phyloP scores from a whole-genome alignment of 208 protist species.

The Crithidia acanthocephali region DNA sequence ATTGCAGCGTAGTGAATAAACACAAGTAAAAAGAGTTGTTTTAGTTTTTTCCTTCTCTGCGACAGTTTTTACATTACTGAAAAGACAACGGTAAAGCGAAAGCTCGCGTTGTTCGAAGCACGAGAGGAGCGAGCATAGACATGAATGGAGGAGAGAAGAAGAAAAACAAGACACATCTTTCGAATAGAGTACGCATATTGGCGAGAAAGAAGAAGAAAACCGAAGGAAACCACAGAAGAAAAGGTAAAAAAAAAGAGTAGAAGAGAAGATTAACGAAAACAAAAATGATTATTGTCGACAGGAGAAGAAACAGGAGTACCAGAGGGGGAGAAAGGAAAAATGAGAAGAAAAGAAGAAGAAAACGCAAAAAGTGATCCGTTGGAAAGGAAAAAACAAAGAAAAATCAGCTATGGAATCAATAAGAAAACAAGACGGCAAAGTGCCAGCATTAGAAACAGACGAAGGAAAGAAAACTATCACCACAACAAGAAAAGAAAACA shows the following conservation, averaged over 20 bases:
- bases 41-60: background rate
- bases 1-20: slow-evolving; percentile 4
- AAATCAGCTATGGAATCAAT: too few species aligned
- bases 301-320: background rate
- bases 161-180: background rate
- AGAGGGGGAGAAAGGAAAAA: background rate
- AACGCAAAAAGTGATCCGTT: too few species aligned
- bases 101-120: too few species aligned
- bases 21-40: background rate
- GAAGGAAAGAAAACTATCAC: slow-evolving; percentile 8
- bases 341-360: too few species aligned
- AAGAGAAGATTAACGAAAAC: background rate
- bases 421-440: slow-evolving; percentile 3
- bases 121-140: background rate
- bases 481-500: slow-evolving; percentile 1
- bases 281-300: background rate
- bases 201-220: background rate
- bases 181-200: background rate
- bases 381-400: too few species aligned
- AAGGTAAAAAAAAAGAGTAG: background rate
- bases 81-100: too few species aligned
- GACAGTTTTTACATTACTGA: background rate
- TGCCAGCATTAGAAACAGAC: background rate
- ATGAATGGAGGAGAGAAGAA: background rate
- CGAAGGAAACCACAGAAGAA: background rate